Conservation (phyloP, 148 eudicot species). For the Chenopodium suecicum region DNA sequence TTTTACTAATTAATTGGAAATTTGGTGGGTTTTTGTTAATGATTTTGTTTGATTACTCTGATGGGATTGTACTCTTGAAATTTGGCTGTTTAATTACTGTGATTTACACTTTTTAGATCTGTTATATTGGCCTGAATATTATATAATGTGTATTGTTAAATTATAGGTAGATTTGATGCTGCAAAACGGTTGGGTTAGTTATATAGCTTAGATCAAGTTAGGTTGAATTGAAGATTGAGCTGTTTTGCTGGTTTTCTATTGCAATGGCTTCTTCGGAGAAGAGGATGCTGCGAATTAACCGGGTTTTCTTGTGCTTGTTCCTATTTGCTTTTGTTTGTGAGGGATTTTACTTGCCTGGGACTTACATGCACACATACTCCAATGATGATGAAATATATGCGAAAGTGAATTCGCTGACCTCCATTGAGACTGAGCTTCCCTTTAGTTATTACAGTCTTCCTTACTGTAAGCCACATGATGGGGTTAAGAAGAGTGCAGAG, state of each 20-base stretch:
- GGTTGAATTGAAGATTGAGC: neutral
- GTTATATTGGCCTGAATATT: neutral
- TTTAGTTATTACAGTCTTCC: conserved; percentile 77
- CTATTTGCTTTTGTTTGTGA: conserved; percentile 36
- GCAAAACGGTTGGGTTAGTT: neutral
- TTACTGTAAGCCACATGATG: conserved; percentile 54
- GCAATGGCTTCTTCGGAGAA: conserved; percentile 23
- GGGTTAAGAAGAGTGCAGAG: conserved; percentile 66
- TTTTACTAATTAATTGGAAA: neutral
- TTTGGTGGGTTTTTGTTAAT: neutral
- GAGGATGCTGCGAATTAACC: conserved; percentile 6
- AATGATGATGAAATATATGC: conserved; percentile 46
- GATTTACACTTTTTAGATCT: conserved; percentile 7
- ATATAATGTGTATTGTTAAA: neutral
- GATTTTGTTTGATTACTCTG: too few species aligned
- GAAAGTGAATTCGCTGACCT: conserved; percentile 72
- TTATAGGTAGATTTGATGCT: conserved; percentile 22
- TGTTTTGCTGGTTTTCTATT: neutral
- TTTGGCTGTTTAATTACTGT: neutral
- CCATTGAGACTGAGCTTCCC: conserved; percentile 77
- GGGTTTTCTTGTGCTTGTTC: conserved; percentile 32
- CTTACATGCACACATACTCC: conserved; percentile 61
- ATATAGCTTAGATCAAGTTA: neutral
- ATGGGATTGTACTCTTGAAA: too few species aligned
- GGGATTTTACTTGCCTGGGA: conserved; percentile 71